Evolutionary conservation across 768 basidiomycete genomes (phyloP), one percentile per base, ranked within the genome.

Genomic region (Guyanaporus albipodus): DNA sequence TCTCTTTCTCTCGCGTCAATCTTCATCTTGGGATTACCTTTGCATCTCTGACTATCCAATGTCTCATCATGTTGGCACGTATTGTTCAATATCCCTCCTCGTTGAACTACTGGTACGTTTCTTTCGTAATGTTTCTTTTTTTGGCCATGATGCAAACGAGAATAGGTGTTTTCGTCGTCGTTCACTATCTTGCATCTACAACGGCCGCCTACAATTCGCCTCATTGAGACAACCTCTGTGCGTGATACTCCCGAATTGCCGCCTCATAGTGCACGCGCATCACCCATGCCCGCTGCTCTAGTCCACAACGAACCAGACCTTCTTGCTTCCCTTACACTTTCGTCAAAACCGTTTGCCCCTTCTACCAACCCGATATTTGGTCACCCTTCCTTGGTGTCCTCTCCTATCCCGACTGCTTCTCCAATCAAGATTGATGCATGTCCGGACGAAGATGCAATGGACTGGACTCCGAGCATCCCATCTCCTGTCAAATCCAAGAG

Each of bases 141-240:
- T 18, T 26, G 11, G 2, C 22, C 6, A 33, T 38, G 17, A 54
- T 26, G 27, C 24, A 44, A 48, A 44, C 44, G 10, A 37, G 40
- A 36, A 40, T 22, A 89, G 87, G 68, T 77, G 35, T 67, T 77
- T 44, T 54, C 70, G 10, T 59, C 69, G 26, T 87, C 83, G 4
- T 75, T 71, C 47, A 68, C 73, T 39, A 70, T 78, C 14, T 70
- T 91, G 27, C 79, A 76, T 29, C 61, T 89, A 6, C 82, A 83
- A 48, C 80, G 76, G 15, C 85, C 88, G 1, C 86, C 87, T 9
- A 59, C 78, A 2, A 80, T 91, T 41, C 82, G 84, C 35, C 77
- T 91, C 21, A 74, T 88, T 36, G 76, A 85, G 57, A 76, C 79
- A 8, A 73, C 67, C 10, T 66, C 65, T 17, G 54, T 60, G 40